These are phyloP conservation scores for Phytophthora ohioensis DNA, from an alignment of 352 stramenopile genomes.

Conservation along the genomic window DNA sequence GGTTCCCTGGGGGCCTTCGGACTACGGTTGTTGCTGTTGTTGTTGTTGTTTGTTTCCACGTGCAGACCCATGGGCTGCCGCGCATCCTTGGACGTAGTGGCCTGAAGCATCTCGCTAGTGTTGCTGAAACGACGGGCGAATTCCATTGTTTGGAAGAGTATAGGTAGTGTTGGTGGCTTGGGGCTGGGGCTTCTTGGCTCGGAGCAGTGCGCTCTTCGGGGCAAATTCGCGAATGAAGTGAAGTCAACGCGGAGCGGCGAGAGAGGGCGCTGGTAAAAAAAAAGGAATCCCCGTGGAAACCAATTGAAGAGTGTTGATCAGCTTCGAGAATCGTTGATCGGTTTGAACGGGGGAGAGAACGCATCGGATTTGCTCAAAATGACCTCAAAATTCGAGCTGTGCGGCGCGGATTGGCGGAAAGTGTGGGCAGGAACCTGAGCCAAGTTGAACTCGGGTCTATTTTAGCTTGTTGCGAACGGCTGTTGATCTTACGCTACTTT, in stretches of 20 bases:
- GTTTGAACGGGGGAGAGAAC: background rate
- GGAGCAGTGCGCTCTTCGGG: constrained; percentile 24
- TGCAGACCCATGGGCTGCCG: constrained; percentile 39
- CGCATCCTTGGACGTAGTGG: constrained; percentile 34
- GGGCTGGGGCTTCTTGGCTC: constrained; percentile 10
- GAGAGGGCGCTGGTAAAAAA: constrained; percentile 20
- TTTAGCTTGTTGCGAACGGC: constrained; percentile 5
- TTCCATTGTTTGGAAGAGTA: constrained; percentile 39
- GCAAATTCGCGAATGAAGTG: constrained; percentile 53
- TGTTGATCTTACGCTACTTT: constrained; percentile 1
- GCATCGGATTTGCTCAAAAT: constrained; percentile 22
- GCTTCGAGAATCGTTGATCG: constrained; percentile 15
- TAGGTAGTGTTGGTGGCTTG: constrained; percentile 13
- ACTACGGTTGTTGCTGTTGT: background rate
- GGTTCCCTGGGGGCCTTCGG: constrained; percentile 34
- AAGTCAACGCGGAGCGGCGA: constrained; percentile 15
- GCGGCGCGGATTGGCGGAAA: constrained; percentile 29
- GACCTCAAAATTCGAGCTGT: background rate
- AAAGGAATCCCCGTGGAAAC: constrained; percentile 32
- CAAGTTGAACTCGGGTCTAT: constrained; percentile 33
- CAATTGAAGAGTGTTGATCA: constrained; percentile 18
- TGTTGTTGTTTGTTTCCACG: constrained; percentile 61
- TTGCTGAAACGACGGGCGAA: constrained; percentile 49
- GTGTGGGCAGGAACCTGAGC: background rate
- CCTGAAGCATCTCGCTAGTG: constrained; percentile 46